A percentile compares a stretch with the other conserved stretches of the same genome.
Evolutionary conservation across 2,329 filamentous ascomycete genomes (phyloP).

Genomic region (Epichloe sibirici): DNA sequence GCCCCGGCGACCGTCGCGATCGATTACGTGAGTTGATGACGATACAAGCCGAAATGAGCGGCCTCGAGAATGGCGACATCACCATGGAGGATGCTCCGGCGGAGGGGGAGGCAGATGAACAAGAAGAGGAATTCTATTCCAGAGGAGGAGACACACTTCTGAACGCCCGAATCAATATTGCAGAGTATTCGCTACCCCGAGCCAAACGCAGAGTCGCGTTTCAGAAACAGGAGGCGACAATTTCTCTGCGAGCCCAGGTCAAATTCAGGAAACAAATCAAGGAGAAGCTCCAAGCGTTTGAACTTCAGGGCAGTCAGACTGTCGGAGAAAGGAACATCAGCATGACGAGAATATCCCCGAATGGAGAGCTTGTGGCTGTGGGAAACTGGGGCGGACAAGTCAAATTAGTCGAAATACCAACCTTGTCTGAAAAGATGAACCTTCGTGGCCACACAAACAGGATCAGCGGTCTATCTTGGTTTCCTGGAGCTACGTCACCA

Average conservation of each 20-base stretch:
- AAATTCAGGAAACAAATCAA: constrained; percentile 86
- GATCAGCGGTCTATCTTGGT: constrained; percentile 84
- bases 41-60: constrained; percentile 53
- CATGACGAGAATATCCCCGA: constrained; percentile 82
- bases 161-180: constrained; percentile 65
- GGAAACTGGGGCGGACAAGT: constrained; percentile 91
- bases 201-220: constrained; percentile 65
- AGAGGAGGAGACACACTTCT: constrained; percentile 64
- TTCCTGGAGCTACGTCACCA: constrained; percentile 66
- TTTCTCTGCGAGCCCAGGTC: constrained; percentile 79
- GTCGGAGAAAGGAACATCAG: constrained; percentile 84
- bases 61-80: constrained; percentile 43
- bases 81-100: constrained; percentile 47
- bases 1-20: constrained; percentile 72
- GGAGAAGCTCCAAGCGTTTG: constrained; percentile 68
- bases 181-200: constrained; percentile 69
- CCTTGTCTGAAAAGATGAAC: constrained; percentile 61
- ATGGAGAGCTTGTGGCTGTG: constrained; percentile 70
- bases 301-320: constrained; percentile 87
- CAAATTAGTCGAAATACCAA: constrained; percentile 73
- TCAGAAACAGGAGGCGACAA: constrained; percentile 69
- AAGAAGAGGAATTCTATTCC: constrained; percentile 93
- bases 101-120: constrained; percentile 55
- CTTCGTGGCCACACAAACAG: constrained; percentile 79
- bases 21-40: constrained; percentile 72